Base-by-base conservation (phyloP, 208 protist species). In the Angomonas ambiguus region DNA sequence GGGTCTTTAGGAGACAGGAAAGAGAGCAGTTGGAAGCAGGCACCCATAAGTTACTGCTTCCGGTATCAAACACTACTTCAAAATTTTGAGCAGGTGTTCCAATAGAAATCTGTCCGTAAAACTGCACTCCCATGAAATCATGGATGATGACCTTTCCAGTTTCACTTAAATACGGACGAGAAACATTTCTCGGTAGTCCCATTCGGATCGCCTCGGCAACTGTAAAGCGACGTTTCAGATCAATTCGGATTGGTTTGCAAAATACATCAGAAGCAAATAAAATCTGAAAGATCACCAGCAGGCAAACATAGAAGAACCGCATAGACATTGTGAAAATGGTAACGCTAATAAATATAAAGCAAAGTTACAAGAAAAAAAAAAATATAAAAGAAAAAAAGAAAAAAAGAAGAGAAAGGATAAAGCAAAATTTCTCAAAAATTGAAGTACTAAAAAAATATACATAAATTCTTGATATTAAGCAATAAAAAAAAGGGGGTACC, bases 101-200 rank as follows among this genome's bases (percentile, higher is more conserved):
- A 35, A 97, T 87, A 11, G 78, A 78, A 56, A 97, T 88, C 24
- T 75, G 64, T 53, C 89, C 93, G 71, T 84, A 97, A 75, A 96
- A 97, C 82, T 97, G 92, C 42, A 93, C 92, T 51, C 93, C 75
- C 55, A 80, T 41, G 69, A 80, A 95, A 65, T 94, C 72, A 57
- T 77, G 71, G 49, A 96, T 85, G 49, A 80, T 61, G 30, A 80
- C 67, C 42, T 75, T 57, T 16, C 69, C 71, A 4, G 65, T 56
- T 42, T 74, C 63, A 20, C 59, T 63, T 13, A 20, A 1, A 58
- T 72, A 77, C 16, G 67, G 73, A 34, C 71, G 66, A 22, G 53
- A 57, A 20, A 70, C 51, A n/a, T 51, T 63, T 33, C 49, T 67
- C 18, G 74, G 68, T 63, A 73, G 67, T 20, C 67, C 70, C 10